Conservation (phyloP, 2,329 filamentous ascomycete species). For the Westerdykella sp. region DNA sequence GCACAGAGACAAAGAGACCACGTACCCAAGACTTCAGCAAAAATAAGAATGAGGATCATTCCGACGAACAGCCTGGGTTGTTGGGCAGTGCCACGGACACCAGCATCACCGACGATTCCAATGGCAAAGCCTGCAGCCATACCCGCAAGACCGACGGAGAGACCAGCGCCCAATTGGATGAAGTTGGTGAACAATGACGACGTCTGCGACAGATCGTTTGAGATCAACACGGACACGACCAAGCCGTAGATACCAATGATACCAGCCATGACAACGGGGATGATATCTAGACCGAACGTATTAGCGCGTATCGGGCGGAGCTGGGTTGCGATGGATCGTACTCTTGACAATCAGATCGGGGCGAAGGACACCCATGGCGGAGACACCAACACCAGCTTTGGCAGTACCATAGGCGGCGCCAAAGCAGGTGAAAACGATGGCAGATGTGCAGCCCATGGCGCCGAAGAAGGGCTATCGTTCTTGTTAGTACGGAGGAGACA, state of each 20-base stretch:
- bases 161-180: constrained; percentile 49
- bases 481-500: constrained; percentile 23
- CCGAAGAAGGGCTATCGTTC: constrained; percentile 75
- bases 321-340: constrained; percentile 47
- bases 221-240: constrained; percentile 50
- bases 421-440: constrained; percentile 94
- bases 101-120: constrained; percentile 64
- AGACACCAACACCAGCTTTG: constrained; percentile 98
- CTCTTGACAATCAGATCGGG: constrained; percentile 99
- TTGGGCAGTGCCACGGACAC: constrained; percentile 80
- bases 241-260: constrained; percentile 92
- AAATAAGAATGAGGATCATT: constrained; percentile 99
- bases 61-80: constrained; percentile 86
- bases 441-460: constrained; percentile 91
- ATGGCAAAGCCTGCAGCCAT: constrained; percentile 80
- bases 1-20: constrained; percentile 13
- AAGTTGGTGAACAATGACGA: constrained; percentile 47
- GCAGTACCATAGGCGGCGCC: constrained; percentile 97
- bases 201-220: constrained; percentile 46
- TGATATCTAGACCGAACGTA: constrained; percentile 64
- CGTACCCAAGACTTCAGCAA: constrained; percentile 95
- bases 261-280: constrained; percentile 99
- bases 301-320: constrained; percentile 7
- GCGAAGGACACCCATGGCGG: constrained; percentile 94
- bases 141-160: constrained; percentile 69